Conservation (phyloP, 2,329 filamentous ascomycete genomes). For the Penicillium sp. region DNA sequence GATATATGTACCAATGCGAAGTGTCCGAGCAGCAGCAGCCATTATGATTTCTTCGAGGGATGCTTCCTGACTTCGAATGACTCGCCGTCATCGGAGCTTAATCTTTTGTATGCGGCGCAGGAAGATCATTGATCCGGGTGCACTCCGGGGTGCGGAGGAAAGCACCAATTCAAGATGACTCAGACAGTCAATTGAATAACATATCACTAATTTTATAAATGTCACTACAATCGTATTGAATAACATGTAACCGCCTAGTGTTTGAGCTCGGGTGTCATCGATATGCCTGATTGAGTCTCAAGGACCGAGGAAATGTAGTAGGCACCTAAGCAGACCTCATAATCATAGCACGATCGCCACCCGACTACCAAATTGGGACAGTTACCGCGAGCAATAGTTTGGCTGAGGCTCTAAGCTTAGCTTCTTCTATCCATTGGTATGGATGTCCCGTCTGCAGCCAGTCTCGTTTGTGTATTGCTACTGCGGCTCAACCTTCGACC, state of each 20-base stretch:
- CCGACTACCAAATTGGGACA: not conserved
- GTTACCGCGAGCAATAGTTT: not conserved
- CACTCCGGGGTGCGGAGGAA: conserved; percentile 23
- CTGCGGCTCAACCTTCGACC: not conserved
- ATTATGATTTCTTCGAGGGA: conserved; percentile 28
- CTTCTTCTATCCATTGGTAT: too few species aligned
- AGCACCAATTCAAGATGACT: not conserved
- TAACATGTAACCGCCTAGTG: not conserved
- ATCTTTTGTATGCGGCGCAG: conserved; percentile 24
- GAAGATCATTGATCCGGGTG: conserved; percentile 24
- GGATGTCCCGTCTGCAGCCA: too few species aligned
- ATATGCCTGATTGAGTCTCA: not conserved
- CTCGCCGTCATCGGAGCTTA: conserved; percentile 36
- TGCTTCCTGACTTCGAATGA: conserved; percentile 19
- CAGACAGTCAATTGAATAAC: not conserved
- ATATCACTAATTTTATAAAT: not conserved
- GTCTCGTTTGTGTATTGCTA: too few species aligned
- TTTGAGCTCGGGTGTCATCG: not conserved
- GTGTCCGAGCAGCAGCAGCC: conserved; percentile 62
- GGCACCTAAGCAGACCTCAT: too few species aligned
- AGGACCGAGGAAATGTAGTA: not conserved
- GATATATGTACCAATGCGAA: conserved; percentile 64
- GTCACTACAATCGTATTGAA: not conserved
- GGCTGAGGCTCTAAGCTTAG: not conserved
- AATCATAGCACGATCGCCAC: not conserved